phyloP scores from a whole-genome alignment of 1,284 basidiomycete genomes.

The Cryptococcus hybrid region DNA sequence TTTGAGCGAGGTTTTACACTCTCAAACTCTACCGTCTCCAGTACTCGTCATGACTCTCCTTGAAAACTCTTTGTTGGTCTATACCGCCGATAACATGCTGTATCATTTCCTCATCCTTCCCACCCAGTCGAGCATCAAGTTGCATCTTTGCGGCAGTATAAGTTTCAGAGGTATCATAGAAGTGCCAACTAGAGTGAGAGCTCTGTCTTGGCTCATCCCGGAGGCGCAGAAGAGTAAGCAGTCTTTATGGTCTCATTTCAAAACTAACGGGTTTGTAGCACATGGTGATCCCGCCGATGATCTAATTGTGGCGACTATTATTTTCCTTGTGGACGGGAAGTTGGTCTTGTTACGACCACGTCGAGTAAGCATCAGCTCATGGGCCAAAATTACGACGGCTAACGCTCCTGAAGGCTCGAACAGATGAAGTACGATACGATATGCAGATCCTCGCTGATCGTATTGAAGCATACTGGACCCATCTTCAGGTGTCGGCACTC shows the following conservation, averaged over 20 bases:
- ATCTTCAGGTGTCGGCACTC: conserved; percentile 81
- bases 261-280: conserved; percentile 54
- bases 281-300: conserved; percentile 94
- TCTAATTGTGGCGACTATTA: conserved; percentile 86
- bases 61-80: conserved; percentile 95
- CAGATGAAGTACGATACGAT: conserved; percentile 87
- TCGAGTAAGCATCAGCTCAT: conserved; percentile 56
- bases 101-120: conserved; percentile 91
- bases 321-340: conserved; percentile 94
- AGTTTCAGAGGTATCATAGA: conserved; percentile 89
- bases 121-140: conserved; percentile 74
- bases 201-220: conserved; percentile 97
- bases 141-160: conserved; percentile 92
- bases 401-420: conserved; percentile 59
- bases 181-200: conserved; percentile 79
- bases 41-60: conserved; percentile 85
- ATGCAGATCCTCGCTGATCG: conserved; percentile 94
- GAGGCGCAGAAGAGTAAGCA: conserved; percentile 81
- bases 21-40: conserved; percentile 72
- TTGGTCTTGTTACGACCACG: conserved; percentile 80
- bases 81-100: conserved; percentile 93
- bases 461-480: conserved; percentile 99
- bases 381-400: background rate
- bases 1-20: conserved; percentile 79
- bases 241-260: background rate